Evolutionary conservation across 257 asterid species (phyloP).

Genomic region (Solanum chilense): DNA sequence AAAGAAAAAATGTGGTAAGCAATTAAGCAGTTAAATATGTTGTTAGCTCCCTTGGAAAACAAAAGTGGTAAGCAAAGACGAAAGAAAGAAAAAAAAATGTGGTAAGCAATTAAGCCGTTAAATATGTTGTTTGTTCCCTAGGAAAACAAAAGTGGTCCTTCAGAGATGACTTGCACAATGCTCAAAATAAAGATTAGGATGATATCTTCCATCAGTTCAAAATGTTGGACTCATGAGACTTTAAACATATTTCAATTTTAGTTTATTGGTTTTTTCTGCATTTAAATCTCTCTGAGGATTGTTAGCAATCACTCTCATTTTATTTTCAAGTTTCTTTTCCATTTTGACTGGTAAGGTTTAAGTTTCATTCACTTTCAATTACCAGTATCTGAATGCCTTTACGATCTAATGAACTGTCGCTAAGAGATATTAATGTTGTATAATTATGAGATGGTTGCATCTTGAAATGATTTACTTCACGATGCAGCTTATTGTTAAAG

Average conservation of each 20-base stretch:
- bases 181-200: background rate
- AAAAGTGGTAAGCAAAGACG: background rate
- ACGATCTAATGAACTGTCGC: background rate
- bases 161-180: background rate
- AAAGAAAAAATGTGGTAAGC: too few species aligned
- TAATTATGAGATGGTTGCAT: slow-evolving; percentile 5
- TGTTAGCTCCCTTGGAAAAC: too few species aligned
- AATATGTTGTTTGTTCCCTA: background rate
- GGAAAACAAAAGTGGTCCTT: background rate
- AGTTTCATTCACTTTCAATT: background rate
- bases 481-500: slow-evolving; percentile 54
- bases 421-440: background rate
- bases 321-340: background rate
- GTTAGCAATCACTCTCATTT: background rate
- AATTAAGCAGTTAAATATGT: too few species aligned
- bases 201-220: background rate
- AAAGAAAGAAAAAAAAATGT: background rate
- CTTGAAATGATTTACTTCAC: slow-evolving; percentile 38
- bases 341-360: background rate
- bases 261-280: background rate
- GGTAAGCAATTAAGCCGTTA: background rate
- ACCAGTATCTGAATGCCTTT: background rate
- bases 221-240: background rate
- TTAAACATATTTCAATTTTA: background rate
- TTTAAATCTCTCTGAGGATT: background rate